Conservation (phyloP, 768 basidiomycete genomes). For the Boletus reticuloceps region DNA sequence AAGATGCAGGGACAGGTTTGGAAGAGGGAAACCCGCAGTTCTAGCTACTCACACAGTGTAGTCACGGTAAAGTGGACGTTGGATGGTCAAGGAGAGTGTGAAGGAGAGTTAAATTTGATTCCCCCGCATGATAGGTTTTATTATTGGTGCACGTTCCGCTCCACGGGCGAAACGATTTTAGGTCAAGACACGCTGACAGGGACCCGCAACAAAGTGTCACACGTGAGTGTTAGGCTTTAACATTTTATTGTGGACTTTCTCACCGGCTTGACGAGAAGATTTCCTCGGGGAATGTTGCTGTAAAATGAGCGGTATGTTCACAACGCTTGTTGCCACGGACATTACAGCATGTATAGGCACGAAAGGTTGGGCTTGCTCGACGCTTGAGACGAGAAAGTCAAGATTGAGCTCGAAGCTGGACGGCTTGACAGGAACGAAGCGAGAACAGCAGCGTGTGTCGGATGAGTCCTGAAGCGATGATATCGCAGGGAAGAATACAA, state of each 20-base stretch:
- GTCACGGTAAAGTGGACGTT: not conserved
- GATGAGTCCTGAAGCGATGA: slow-evolving; percentile 22
- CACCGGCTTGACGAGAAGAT: slow-evolving; percentile 15
- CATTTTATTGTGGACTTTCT: slow-evolving; percentile 13
- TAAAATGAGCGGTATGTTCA: not conserved
- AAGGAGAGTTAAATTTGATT: not conserved
- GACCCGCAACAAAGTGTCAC: not conserved
- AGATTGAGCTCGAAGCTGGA: slow-evolving; percentile 2
- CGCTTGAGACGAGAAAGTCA: not conserved
- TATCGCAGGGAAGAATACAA: slow-evolving; percentile 24
- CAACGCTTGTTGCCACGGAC: not conserved
- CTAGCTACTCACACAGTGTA: slow-evolving; percentile 4
- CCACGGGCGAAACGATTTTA: not conserved
- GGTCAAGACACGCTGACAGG: not conserved
- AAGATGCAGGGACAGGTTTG: slow-evolving; percentile 10
- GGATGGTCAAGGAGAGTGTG: slow-evolving; percentile 1
- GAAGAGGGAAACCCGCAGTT: slow-evolving; percentile 1
- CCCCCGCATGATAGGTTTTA: not conserved
- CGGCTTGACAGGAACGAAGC: slow-evolving; percentile 17
- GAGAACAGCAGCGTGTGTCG: slow-evolving; percentile 12
- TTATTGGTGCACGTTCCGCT: not conserved
- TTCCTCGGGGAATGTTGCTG: slow-evolving; percentile 1
- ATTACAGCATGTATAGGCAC: not conserved
- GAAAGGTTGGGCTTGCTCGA: not conserved
- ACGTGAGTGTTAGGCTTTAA: slow-evolving; percentile 14